Conservation (phyloP, 2,329 filamentous ascomycete species). For the Dothiorella sarmentorum region DNA sequence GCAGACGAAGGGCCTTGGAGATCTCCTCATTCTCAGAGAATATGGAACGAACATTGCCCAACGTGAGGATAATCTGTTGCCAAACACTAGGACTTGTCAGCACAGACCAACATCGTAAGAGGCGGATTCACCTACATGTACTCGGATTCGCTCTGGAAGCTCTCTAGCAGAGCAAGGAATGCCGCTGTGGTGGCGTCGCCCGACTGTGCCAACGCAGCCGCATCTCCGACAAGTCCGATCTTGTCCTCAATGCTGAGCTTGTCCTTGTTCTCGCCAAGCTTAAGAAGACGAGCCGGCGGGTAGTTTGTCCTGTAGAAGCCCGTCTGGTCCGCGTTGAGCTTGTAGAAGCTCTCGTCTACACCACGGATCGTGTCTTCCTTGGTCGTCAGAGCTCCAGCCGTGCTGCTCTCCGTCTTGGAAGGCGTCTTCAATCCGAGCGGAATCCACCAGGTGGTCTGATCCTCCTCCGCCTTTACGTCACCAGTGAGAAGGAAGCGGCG, state of each 20-base stretch:
- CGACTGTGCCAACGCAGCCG: slow-evolving; percentile 81
- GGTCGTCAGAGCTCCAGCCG: slow-evolving; percentile 65
- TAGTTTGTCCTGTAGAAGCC: slow-evolving; percentile 95
- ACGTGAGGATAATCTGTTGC: slow-evolving; percentile 75
- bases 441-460: slow-evolving; percentile 93
- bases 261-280: slow-evolving; percentile 73
- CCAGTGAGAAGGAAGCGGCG: slow-evolving; percentile 87
- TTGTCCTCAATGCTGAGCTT: slow-evolving; percentile 82
- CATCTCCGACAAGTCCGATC: slow-evolving; percentile 87
- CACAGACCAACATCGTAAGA: background rate
- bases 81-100: slow-evolving; percentile 59
- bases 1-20: slow-evolving; percentile 70
- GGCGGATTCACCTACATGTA: slow-evolving; percentile 56
- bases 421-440: slow-evolving; percentile 82
- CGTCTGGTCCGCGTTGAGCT: slow-evolving; percentile 84
- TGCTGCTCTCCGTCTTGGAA: slow-evolving; percentile 53
- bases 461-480: slow-evolving; percentile 86
- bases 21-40: slow-evolving; percentile 75
- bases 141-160: slow-evolving; percentile 77
- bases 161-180: slow-evolving; percentile 77
- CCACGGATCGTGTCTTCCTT: slow-evolving; percentile 75
- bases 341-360: slow-evolving; percentile 80
- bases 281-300: slow-evolving; percentile 74
- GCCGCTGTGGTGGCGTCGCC: slow-evolving; percentile 79
- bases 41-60: slow-evolving; percentile 75